Conservation (phyloP, 306 rosid species). For the Cucurbita ficifolia region DNA sequence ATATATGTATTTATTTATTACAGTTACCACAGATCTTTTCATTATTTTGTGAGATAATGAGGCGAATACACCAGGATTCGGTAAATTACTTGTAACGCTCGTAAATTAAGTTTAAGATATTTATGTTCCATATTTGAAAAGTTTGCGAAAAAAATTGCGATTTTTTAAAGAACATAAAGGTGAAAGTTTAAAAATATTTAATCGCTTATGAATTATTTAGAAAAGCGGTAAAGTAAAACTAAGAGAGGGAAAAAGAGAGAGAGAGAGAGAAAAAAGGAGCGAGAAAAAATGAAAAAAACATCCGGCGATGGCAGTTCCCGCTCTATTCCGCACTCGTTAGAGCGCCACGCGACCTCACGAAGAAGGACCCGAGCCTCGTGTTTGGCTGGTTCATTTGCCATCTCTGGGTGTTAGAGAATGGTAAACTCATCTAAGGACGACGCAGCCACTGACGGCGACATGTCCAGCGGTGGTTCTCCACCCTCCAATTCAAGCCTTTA, state of each 20-base stretch:
- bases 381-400: not conserved
- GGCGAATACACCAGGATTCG: too few species aligned
- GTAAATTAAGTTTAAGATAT: too few species aligned
- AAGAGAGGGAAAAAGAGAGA: not conserved
- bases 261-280: not conserved
- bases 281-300: too few species aligned
- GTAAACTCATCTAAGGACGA: conserved; percentile 62
- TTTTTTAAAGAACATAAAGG: too few species aligned
- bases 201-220: too few species aligned
- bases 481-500: conserved; percentile 36
- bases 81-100: too few species aligned
- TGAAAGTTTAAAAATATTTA: too few species aligned
- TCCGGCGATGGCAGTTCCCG: conserved; percentile 5
- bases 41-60: too few species aligned
- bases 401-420: conserved; percentile 18
- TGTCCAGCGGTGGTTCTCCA: conserved; percentile 46
- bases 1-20: too few species aligned
- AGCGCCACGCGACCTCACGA: conserved; percentile 6
- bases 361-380: not conserved
- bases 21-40: too few species aligned
- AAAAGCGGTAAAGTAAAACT: not conserved
- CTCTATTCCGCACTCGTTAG: conserved; percentile 5
- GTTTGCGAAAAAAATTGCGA: too few species aligned
- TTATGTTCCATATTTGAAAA: too few species aligned
- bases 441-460: conserved; percentile 52